Base-by-base conservation (phyloP, 352 stramenopile species). In the Pythium sukuiense region DNA sequence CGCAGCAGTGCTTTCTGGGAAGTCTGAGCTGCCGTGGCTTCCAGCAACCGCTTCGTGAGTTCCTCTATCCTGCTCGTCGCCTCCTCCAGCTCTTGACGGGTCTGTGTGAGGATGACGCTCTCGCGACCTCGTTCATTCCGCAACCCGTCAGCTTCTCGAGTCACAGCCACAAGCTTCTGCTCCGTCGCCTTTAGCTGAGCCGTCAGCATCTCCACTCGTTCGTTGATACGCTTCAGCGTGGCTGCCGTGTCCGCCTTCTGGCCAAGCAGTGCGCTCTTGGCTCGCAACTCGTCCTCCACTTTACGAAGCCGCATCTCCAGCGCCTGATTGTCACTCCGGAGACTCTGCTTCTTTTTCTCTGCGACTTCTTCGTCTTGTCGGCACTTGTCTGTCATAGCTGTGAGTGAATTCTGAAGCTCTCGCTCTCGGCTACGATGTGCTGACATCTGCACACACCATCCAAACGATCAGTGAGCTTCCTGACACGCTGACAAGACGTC, bases 1-100 rank as follows among this genome's bases (percentile, higher is more conserved):
- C 74, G 63, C 8, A 88, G 46, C 14, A 26, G 11, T 3, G 2
- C 39, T 3, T 70, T 35, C 50, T 71, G 64, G 6, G 54, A 50
- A 1, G 14, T 12, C 7, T 29, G 26, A 20, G 27, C 43, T 18
- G 48, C 13, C 12, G n/a, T 29, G 7, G 39, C 16, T 5, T 63
- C 24, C 27, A 63, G 58, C 11, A 62, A 1, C 8, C 39, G 29
- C 6, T 14, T 24, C 29, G 30, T 46, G 5, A 57, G 32, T 8
- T 57, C 45, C 18, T 18, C 48, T 55, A 55, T 35, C 2, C 24
- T 32, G 27, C 14, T n/a, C 3, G 27, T 8, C 26, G 18, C 39
- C 14, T 16, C 33, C n/a, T 37, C 50, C 13, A 61, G 24, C 5
- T 67, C 53, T 2, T 20, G 6, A 1, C 60, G 58, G 14, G 57